Conservation (phyloP, 2,329 filamentous ascomycete species). For the Aspergillus fischeri region DNA sequence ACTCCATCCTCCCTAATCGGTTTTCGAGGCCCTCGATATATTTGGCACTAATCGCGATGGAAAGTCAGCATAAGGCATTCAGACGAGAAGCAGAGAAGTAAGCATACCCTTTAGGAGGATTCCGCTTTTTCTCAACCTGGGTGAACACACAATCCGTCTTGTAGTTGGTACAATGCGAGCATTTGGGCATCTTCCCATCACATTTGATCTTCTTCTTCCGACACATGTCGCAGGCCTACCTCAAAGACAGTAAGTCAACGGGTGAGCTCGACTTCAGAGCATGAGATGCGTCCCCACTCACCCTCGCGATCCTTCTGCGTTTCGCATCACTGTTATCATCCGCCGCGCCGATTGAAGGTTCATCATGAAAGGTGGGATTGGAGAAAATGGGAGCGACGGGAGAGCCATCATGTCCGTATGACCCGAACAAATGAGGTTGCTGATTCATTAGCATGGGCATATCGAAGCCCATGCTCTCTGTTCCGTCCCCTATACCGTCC, state of each 20-base stretch:
- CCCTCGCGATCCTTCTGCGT: slow-evolving; percentile 80
- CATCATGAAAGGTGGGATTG: slow-evolving; percentile 39
- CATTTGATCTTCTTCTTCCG: slow-evolving; percentile 93
- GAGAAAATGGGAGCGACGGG: slow-evolving; percentile 51
- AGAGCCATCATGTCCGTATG: slow-evolving; percentile 58
- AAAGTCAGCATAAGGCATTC: slow-evolving; percentile 11
- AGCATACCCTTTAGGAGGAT: slow-evolving; percentile 86
- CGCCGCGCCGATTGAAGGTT: slow-evolving; percentile 40
- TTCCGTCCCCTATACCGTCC: slow-evolving; percentile 34
- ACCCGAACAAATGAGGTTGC: slow-evolving; percentile 65
- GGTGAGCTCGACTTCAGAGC: background rate
- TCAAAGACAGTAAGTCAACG: slow-evolving; percentile 6
- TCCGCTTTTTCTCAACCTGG: slow-evolving; percentile 97
- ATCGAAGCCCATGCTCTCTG: slow-evolving; percentile 40
- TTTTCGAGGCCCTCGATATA: slow-evolving; percentile 98
- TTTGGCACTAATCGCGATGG: slow-evolving; percentile 63
- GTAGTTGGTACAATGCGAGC: slow-evolving; percentile 94
- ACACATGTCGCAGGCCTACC: slow-evolving; percentile 90
- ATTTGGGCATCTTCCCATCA: slow-evolving; percentile 91
- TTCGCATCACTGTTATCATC: slow-evolving; percentile 73
- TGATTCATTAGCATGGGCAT: slow-evolving; percentile 56
- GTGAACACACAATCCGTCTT: slow-evolving; percentile 98
- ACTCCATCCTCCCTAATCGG: slow-evolving; percentile 91
- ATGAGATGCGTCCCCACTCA: slow-evolving; percentile 44
- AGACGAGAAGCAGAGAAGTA: slow-evolving; percentile 5